These are phyloP conservation scores for Pseudogymnoascus sp. DNA, from an alignment of 2,329 filamentous ascomycete species.

Conservation along the genomic window DNA sequence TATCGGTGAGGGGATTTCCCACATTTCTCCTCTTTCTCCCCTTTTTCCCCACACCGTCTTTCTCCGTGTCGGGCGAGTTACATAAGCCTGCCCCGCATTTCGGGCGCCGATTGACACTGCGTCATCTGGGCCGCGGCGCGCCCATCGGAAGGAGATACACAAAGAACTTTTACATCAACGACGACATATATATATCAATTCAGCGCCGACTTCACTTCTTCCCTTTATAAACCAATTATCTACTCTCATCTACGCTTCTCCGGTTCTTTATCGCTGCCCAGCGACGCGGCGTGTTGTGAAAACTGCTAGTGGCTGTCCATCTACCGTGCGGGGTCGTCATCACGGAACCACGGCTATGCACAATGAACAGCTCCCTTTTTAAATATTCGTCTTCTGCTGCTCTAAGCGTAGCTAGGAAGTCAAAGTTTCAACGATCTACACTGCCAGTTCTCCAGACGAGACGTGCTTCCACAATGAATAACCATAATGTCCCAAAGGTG, in stretches of 20 bases:
- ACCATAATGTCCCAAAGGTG: constrained; percentile 11
- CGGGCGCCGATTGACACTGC: neutral
- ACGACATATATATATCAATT: neutral
- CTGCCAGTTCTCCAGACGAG: constrained; percentile 9
- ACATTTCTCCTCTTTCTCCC: neutral
- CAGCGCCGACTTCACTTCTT: neutral
- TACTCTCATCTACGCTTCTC: neutral
- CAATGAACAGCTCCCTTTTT: neutral
- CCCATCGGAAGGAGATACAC: neutral
- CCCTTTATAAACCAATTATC: neutral
- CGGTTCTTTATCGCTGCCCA: constrained; percentile 4
- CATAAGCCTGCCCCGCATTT: constrained; percentile 1
- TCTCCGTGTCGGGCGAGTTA: neutral
- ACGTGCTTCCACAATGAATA: constrained; percentile 10
- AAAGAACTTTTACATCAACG: neutral
- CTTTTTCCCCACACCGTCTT: neutral
- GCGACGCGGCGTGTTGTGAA: neutral
- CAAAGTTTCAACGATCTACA: constrained; percentile 9
- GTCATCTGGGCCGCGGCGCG: neutral
- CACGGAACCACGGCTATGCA: neutral
- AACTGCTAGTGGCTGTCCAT: neutral
- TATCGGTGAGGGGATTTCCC: neutral
- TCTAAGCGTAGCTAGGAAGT: neutral
- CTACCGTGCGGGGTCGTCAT: neutral
- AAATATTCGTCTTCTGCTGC: neutral